Evolutionary conservation across 108 stramenopile genomes (phyloP).

Genomic region (Skeletonema costatum): DNA sequence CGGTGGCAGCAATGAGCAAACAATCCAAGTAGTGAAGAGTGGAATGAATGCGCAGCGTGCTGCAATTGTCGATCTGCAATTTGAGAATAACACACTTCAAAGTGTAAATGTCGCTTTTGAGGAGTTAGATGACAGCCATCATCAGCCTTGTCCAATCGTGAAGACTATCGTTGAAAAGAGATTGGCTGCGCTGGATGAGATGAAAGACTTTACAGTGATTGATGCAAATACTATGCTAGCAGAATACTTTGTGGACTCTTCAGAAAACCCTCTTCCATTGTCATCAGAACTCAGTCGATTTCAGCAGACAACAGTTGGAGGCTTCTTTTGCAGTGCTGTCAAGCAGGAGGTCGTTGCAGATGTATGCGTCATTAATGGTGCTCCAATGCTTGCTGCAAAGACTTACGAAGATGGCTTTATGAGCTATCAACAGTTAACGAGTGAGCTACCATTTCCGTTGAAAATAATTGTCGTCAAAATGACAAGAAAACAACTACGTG

Average conservation of each 20-base stretch:
- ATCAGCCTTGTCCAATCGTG: constrained; percentile 47
- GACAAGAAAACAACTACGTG: constrained; percentile 55
- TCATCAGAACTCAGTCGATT: constrained; percentile 66
- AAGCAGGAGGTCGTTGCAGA: constrained; percentile 69
- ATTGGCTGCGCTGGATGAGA: constrained; percentile 43
- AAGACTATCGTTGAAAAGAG: constrained; percentile 60
- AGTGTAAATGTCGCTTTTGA: constrained; percentile 35
- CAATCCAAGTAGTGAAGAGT: constrained; percentile 65
- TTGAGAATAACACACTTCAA: constrained; percentile 33
- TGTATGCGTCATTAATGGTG: constrained; percentile 74
- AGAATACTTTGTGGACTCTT: constrained; percentile 26
- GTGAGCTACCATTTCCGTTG: constrained; percentile 85
- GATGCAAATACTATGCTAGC: constrained; percentile 41
- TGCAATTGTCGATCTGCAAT: constrained; percentile 69
- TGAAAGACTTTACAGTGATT: constrained; percentile 66
- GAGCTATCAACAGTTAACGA: constrained; percentile 68
- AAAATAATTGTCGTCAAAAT: constrained; percentile 80
- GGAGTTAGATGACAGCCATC: constrained; percentile 44
- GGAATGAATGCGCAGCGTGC: constrained; percentile 66
- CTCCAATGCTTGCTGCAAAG: constrained; percentile 69
- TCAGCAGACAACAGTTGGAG: constrained; percentile 72
- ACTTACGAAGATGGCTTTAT: constrained; percentile 51
- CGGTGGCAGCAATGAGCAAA: not conserved
- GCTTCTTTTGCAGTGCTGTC: constrained; percentile 64
- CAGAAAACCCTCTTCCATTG: constrained; percentile 27